These are phyloP conservation scores for Podaxis rugospora DNA, from an alignment of 768 basidiomycete genomes.

Conservation along the genomic window DNA sequence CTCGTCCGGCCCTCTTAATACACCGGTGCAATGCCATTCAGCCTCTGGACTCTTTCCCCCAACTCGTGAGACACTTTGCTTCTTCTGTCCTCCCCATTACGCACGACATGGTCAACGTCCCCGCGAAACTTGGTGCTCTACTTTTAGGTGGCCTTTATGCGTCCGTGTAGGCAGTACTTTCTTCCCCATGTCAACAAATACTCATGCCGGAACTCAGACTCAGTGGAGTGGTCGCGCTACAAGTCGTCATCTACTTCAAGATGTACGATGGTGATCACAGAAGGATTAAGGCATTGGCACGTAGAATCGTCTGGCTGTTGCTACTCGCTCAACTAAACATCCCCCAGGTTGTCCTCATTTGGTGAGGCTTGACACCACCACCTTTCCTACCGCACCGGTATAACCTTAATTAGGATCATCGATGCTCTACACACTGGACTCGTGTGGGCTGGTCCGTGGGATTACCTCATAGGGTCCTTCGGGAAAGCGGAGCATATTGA, in stretches of 20 bases:
- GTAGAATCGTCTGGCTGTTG: not conserved
- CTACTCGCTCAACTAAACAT: not conserved
- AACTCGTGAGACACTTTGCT: not conserved
- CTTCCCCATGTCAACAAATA: not conserved
- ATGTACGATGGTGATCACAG: constrained; percentile 25
- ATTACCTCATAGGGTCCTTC: constrained; percentile 31
- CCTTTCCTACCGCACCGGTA: constrained; percentile 2
- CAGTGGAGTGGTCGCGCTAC: constrained; percentile 29
- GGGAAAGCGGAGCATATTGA: constrained; percentile 23
- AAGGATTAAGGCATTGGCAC: constrained; percentile 25
- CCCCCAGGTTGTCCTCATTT: constrained; percentile 28
- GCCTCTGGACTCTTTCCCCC: not conserved
- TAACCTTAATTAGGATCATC: constrained; percentile 23
- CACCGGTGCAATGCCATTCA: not conserved
- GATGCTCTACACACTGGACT: constrained; percentile 34
- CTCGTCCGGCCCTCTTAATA: not conserved
- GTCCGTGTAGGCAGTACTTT: constrained; percentile 25
- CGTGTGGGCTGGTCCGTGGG: constrained; percentile 36
- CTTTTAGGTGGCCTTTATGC: constrained; percentile 34
- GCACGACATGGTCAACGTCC: constrained; percentile 23
- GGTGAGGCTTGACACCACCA: constrained; percentile 19
- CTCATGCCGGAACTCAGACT: constrained; percentile 14
- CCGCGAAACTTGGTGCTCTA: constrained; percentile 33
- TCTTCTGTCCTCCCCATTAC: not conserved
- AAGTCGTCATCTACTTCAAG: constrained; percentile 30